These are phyloP conservation scores for Acarospora socialis DNA, from an alignment of 2,329 filamentous ascomycete species.

Conservation along the genomic window DNA sequence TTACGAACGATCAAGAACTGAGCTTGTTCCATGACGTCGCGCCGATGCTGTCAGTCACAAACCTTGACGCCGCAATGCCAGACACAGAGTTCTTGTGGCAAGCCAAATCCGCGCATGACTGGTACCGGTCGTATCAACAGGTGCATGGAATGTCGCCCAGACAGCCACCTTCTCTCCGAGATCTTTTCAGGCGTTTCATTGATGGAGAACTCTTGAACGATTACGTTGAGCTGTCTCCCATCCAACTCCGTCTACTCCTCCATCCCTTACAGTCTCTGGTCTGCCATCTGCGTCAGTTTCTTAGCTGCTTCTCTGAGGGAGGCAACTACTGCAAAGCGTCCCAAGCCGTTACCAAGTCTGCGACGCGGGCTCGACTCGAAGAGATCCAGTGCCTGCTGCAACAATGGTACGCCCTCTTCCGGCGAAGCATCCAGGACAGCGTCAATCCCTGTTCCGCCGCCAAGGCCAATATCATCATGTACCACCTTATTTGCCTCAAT, in stretches of 20 bases:
- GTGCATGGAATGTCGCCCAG: constrained; percentile 38
- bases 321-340: constrained; percentile 21
- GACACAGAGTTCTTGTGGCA: constrained; percentile 50
- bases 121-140: constrained; percentile 45
- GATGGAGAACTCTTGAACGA: constrained; percentile 43
- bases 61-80: constrained; percentile 51
- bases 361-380: constrained; percentile 45
- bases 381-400: constrained; percentile 51
- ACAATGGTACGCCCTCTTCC: constrained; percentile 53
- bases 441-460: constrained; percentile 42
- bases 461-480: constrained; percentile 52
- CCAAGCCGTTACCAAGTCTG: constrained; percentile 42
- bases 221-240: constrained; percentile 34
- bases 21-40: constrained; percentile 51
- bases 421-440: constrained; percentile 40
- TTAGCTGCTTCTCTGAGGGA: constrained; percentile 49
- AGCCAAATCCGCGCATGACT: constrained; percentile 42
- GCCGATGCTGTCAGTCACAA: constrained; percentile 49
- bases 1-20: constrained; percentile 59
- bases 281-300: constrained; percentile 49
- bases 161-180: constrained; percentile 37
- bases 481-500: constrained; percentile 57
- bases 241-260: constrained; percentile 50
- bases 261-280: constrained; percentile 54
- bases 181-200: constrained; percentile 54